Conservation (phyloP, 495 filamentous ascomycete genomes). For the Tuber melanosporum region DNA sequence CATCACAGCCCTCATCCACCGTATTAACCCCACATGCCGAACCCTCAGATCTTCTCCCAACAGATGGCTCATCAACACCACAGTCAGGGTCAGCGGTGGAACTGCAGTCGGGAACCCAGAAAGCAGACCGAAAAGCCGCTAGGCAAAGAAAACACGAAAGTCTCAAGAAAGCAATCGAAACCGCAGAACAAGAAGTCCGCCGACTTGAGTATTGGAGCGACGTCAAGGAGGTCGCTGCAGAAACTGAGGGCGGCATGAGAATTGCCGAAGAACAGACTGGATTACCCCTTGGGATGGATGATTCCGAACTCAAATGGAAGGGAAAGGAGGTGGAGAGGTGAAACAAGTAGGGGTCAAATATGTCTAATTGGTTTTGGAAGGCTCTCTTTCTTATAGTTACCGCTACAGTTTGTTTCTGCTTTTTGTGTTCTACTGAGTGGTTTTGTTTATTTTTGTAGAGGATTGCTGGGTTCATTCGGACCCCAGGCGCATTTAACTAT, state of each 20-base stretch:
- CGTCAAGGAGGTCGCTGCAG: constrained; percentile 54
- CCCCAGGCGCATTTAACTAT: not conserved
- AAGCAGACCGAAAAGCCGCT: constrained; percentile 28
- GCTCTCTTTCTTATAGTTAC: not conserved
- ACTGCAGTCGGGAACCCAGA: not conserved
- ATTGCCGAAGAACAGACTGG: constrained; percentile 43
- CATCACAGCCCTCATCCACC: constrained; percentile 19
- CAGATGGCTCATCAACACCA: not conserved
- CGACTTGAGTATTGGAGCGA: constrained; percentile 70
- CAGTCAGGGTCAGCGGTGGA: not conserved
- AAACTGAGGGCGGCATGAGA: constrained; percentile 49
- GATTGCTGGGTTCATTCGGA: not conserved
- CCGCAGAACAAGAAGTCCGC: constrained; percentile 62
- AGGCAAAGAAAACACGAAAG: constrained; percentile 48
- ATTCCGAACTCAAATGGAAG: not conserved
- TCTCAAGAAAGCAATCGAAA: constrained; percentile 53
- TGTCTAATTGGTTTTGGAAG: not conserved
- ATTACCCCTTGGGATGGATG: not conserved
- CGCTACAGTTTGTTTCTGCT: not conserved
- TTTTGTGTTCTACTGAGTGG: not conserved
- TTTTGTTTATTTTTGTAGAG: not conserved
- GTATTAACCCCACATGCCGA: constrained; percentile 1
- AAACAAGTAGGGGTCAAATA: not conserved
- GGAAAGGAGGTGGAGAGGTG: constrained; percentile 4
- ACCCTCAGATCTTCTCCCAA: not conserved